Evolutionary conservation across 2,329 filamentous ascomycete species (phyloP).

Genomic region (Knufia petricola): DNA sequence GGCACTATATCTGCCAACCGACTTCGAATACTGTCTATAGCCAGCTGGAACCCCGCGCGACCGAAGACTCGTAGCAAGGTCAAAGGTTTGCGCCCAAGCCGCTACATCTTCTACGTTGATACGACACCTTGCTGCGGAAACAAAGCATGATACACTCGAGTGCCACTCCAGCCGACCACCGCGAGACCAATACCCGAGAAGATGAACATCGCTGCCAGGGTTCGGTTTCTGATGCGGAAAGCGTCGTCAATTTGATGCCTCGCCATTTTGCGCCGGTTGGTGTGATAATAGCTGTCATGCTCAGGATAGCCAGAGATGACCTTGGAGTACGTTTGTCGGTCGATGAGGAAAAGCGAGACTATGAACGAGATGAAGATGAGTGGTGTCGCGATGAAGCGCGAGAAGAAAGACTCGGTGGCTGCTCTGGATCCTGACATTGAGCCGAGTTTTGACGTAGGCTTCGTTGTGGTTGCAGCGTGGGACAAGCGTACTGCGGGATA

Average conservation of each 20-base stretch:
- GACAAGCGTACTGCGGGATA: no score
- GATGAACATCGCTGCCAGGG: slow-evolving; percentile 44
- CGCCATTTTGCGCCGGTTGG: slow-evolving; percentile 51
- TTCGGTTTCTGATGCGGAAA: slow-evolving; percentile 47
- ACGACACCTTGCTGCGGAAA: neutral
- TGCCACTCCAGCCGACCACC: slow-evolving; percentile 19
- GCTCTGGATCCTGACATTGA: neutral
- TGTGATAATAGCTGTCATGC: slow-evolving; percentile 44
- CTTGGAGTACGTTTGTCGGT: slow-evolving; percentile 46
- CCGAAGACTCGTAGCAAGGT: no score
- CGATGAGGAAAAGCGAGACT: slow-evolving; percentile 54
- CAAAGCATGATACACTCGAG: neutral
- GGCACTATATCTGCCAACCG: no score
- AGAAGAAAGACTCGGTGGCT: slow-evolving; percentile 16
- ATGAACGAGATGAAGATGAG: slow-evolving; percentile 56
- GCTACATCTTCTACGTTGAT: no score
- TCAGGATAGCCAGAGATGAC: slow-evolving; percentile 32
- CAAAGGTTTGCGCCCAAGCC: no score
- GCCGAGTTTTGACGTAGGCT: neutral
- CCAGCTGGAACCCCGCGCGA: no score
- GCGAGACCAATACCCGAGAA: slow-evolving; percentile 26
- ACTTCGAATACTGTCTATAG: no score
- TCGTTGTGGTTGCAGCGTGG: neutral
- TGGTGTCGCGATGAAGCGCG: slow-evolving; percentile 47
- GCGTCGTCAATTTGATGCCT: slow-evolving; percentile 55